Evolutionary conservation across 2,329 filamentous ascomycete genomes (phyloP).

Genomic region (Apiospora malaysiana): DNA sequence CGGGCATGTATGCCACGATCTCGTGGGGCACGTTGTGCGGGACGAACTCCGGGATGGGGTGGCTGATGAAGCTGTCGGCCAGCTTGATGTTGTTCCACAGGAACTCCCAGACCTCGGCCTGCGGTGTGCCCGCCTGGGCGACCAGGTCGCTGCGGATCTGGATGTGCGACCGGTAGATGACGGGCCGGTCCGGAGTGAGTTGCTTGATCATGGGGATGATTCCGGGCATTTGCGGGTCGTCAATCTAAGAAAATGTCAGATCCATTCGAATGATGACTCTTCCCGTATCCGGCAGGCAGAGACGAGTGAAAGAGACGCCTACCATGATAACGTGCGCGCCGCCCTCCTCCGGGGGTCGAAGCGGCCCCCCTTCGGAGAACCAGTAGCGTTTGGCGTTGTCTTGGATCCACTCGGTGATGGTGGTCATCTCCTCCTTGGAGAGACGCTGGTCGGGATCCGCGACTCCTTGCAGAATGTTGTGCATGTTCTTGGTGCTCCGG

Average conservation of each 20-base stretch:
- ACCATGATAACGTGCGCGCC: slow-evolving; percentile 78
- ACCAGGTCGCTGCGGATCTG: slow-evolving; percentile 80
- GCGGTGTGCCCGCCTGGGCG: slow-evolving; percentile 65
- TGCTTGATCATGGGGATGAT: slow-evolving; percentile 78
- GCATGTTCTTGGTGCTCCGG: slow-evolving; percentile 83
- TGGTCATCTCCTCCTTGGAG: slow-evolving; percentile 62
- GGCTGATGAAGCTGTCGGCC: slow-evolving; percentile 81
- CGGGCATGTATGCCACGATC: slow-evolving; percentile 77
- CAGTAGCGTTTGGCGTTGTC: slow-evolving; percentile 79
- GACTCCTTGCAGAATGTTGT: slow-evolving; percentile 87
- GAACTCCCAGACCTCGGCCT: slow-evolving; percentile 76
- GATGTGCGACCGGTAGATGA: slow-evolving; percentile 84
- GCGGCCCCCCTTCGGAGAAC: slow-evolving; percentile 70
- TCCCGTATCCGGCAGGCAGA: not conserved
- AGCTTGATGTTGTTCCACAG: slow-evolving; percentile 74
- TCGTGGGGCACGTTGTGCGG: slow-evolving; percentile 69
- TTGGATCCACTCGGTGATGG: slow-evolving; percentile 74
- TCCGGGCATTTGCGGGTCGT: slow-evolving; percentile 85
- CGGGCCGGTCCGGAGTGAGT: slow-evolving; percentile 72
- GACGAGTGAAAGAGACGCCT: slow-evolving; percentile 33
- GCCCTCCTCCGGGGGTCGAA: slow-evolving; percentile 68
- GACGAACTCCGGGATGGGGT: slow-evolving; percentile 79
- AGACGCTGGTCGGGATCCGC: slow-evolving; percentile 69
- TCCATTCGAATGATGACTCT: not conserved
- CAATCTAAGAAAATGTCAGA: slow-evolving; percentile 55